Percentiles rank a stretch among this genome's conserved stretches.
phyloP scores from a whole-genome alignment of 176 grass and related monocot genomes.

The Triticum turgidum region DNA sequence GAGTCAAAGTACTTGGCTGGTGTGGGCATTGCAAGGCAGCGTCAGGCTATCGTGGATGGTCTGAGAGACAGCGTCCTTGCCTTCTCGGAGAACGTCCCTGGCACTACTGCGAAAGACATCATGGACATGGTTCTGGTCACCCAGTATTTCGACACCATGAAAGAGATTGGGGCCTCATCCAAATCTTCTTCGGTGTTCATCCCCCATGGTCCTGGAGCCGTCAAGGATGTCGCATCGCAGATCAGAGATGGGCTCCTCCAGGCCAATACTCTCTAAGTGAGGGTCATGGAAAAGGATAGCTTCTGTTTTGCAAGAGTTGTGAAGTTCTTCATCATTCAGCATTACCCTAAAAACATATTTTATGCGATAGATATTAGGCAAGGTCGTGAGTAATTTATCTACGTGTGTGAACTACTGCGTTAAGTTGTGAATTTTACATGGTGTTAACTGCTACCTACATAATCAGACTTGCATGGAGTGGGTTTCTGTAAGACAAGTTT shows the following conservation, averaged over 20 bases:
- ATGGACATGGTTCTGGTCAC: slow-evolving; percentile 66
- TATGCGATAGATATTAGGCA: neutral
- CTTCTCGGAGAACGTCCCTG: slow-evolving; percentile 68
- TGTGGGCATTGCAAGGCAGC: slow-evolving; percentile 61
- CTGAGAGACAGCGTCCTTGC: slow-evolving; percentile 63
- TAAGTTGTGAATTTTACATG: slow-evolving; percentile 6
- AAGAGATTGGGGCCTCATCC: slow-evolving; percentile 61
- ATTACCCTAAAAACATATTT: neutral
- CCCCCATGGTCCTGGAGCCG: slow-evolving; percentile 53
- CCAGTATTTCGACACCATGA: slow-evolving; percentile 64
- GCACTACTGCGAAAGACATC: slow-evolving; percentile 50
- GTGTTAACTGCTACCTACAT: neutral
- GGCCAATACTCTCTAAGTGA: slow-evolving; percentile 25
- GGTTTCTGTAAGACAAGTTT: neutral
- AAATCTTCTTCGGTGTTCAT: slow-evolving; percentile 64
- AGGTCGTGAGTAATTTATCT: neutral
- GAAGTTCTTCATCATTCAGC: neutral
- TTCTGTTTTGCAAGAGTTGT: neutral
- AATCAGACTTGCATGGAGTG: neutral
- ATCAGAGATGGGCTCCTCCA: slow-evolving; percentile 62
- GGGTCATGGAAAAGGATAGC: neutral
- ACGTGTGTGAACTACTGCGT: neutral
- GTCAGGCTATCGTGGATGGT: slow-evolving; percentile 57
- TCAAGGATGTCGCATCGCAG: slow-evolving; percentile 44
- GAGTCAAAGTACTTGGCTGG: slow-evolving; percentile 67